phyloP scores from a whole-genome alignment of 2,329 filamentous ascomycete genomes.

The Ascochyta koolunga region DNA sequence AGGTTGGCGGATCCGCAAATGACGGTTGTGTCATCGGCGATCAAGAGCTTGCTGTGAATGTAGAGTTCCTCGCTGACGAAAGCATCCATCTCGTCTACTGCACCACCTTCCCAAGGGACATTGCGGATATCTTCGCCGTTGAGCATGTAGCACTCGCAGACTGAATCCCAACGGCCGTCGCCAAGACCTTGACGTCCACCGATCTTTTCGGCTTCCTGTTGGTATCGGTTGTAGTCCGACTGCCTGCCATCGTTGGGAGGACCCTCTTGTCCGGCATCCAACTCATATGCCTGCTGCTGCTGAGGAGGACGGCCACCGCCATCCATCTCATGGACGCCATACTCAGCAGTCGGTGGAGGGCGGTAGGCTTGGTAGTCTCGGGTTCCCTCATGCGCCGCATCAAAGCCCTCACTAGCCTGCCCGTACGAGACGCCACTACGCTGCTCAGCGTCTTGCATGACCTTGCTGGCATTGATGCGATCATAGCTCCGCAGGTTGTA shows the following conservation, averaged over 20 bases:
- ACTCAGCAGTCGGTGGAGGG: slow-evolving; percentile 42
- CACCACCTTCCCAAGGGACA: slow-evolving; percentile 64
- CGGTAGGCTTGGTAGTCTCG: slow-evolving; percentile 45
- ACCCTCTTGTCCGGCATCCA: slow-evolving; percentile 27
- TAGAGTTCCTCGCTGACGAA: slow-evolving; percentile 69
- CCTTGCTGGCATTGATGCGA: slow-evolving; percentile 73
- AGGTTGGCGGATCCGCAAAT: slow-evolving; percentile 80
- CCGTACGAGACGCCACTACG: slow-evolving; percentile 72
- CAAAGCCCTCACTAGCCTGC: slow-evolving; percentile 67
- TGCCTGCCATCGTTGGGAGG: slow-evolving; percentile 27
- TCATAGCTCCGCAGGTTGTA: slow-evolving; percentile 87
- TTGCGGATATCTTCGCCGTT: slow-evolving; percentile 71
- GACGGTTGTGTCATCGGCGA: slow-evolving; percentile 80
- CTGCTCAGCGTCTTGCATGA: slow-evolving; percentile 66
- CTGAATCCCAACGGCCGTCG: slow-evolving; percentile 71
- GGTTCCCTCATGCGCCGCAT: slow-evolving; percentile 57
- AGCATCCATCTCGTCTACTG: slow-evolving; percentile 63
- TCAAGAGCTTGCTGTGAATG: slow-evolving; percentile 73
- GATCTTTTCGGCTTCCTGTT: slow-evolving; percentile 67
- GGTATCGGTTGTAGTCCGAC: slow-evolving; percentile 70
- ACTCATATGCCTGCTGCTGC: slow-evolving; percentile 25
- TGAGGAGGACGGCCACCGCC: slow-evolving; percentile 25
- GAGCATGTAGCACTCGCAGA: slow-evolving; percentile 84
- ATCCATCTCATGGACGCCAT: slow-evolving; percentile 47
- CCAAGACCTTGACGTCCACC: slow-evolving; percentile 53